Evolutionary conservation across 352 stramenopile species (phyloP).

Genomic region (Phytophthora syringae): DNA sequence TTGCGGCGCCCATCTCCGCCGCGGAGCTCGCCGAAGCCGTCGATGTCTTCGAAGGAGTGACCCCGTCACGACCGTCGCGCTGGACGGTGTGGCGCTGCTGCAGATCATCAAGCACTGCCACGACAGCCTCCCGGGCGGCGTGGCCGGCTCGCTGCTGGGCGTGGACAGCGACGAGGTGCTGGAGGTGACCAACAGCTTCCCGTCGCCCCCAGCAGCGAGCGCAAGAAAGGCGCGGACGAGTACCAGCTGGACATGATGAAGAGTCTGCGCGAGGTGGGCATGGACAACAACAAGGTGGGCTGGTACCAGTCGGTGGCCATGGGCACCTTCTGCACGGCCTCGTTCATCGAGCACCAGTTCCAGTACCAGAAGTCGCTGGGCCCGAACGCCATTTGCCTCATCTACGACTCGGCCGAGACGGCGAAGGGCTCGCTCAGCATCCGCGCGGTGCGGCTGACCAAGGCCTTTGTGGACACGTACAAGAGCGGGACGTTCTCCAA

Average conservation of each 20-base stretch:
- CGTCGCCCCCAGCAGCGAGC: constrained; percentile 89
- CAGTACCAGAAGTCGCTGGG: constrained; percentile 97
- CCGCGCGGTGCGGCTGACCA: constrained; percentile 96
- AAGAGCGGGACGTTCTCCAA: constrained; percentile 87
- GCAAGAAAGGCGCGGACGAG: constrained; percentile 90
- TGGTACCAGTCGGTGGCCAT: constrained; percentile 99
- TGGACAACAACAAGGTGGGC: constrained; percentile 99
- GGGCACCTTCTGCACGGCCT: constrained; percentile 95
- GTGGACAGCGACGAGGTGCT: constrained; percentile 92
- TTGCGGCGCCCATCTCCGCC: constrained; percentile 14
- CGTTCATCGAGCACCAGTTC: constrained; percentile 96
- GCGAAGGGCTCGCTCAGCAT: constrained; percentile 93
- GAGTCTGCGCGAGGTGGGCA: constrained; percentile 97
- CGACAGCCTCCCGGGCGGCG: constrained; percentile 93
- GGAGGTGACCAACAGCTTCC: constrained; percentile 98
- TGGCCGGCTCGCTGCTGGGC: constrained; percentile 96
- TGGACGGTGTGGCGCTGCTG: constrained; percentile 88
- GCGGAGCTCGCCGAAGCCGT: constrained; percentile 48
- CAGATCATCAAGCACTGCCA: constrained; percentile 99
- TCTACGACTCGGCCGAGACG: constrained; percentile 98
- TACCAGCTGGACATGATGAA: constrained; percentile 99
- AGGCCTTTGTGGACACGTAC: constrained; percentile 93
- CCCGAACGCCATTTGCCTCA: constrained; percentile 97
- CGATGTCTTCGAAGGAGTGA: constrained; percentile 79
- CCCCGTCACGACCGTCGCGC: constrained; percentile 69